A percentile compares a stretch with the other conserved stretches of the same genome.
These are phyloP conservation scores for Penicillium oxalicum DNA, from an alignment of 2,329 filamentous ascomycete genomes.

Conservation along the genomic window DNA sequence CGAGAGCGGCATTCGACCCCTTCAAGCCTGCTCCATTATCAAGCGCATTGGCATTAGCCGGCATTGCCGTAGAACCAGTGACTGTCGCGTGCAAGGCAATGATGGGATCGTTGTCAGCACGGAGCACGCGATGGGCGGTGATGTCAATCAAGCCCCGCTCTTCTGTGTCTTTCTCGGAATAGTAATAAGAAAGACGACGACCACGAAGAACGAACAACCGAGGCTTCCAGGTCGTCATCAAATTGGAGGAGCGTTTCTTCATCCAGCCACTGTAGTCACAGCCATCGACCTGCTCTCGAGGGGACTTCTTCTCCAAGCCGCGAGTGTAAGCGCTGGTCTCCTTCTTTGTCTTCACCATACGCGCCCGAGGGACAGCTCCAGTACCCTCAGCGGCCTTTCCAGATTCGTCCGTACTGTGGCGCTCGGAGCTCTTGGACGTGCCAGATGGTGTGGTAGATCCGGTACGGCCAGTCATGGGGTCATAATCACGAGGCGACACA, in stretches of 20 bases:
- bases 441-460: constrained; percentile 64
- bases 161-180: constrained; percentile 83
- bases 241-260: constrained; percentile 95
- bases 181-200: constrained; percentile 88
- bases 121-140: constrained; percentile 92
- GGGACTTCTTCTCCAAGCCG: constrained; percentile 73
- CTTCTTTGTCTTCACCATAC: constrained; percentile 71
- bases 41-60: constrained; percentile 35
- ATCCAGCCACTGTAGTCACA: constrained; percentile 98
- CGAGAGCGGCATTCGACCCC: constrained; percentile 24
- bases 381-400: constrained; percentile 45
- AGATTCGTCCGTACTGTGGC: constrained; percentile 64
- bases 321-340: constrained; percentile 90
- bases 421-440: constrained; percentile 66
- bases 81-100: constrained; percentile 87
- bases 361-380: constrained; percentile 47
- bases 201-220: constrained; percentile 93
- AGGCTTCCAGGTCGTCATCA: constrained; percentile 97
- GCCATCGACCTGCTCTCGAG: constrained; percentile 73
- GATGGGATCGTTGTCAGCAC: constrained; percentile 83
- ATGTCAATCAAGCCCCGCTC: constrained; percentile 97
- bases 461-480: constrained; percentile 64
- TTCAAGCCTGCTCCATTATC: constrained; percentile 34
- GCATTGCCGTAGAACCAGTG: constrained; percentile 71
- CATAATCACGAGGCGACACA: constrained; percentile 47